A percentile compares a stretch with the other conserved stretches of the same genome.
Evolutionary conservation across 768 basidiomycete genomes (phyloP).

Genomic region (Amanita pallidorosea): DNA sequence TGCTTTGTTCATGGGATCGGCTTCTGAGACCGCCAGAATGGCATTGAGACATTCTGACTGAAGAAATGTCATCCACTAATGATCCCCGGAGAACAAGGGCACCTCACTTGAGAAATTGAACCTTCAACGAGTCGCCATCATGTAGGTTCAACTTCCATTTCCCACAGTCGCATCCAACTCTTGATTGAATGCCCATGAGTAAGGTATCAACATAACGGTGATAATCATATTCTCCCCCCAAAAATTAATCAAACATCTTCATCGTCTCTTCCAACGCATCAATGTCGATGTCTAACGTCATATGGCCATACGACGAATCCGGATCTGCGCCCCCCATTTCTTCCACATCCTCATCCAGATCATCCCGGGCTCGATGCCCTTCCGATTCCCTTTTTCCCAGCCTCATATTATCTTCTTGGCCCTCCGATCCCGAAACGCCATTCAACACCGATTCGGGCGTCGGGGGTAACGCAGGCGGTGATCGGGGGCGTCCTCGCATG

Average conservation of each 20-base stretch:
- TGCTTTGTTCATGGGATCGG: too few relatives aligned
- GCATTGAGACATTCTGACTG: too few relatives aligned
- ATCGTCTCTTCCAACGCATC: conserved; percentile 18
- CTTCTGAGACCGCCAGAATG: too few relatives aligned
- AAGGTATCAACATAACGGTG: too few relatives aligned
- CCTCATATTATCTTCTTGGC: not conserved
- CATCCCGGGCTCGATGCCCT: not conserved
- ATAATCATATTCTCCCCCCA: not conserved
- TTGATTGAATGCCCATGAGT: too few relatives aligned
- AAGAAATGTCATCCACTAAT: too few relatives aligned
- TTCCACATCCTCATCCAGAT: not conserved
- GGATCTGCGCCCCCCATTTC: conserved; percentile 7
- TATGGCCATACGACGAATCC: conserved; percentile 17
- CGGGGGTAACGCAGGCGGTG: not conserved
- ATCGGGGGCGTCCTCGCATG: not conserved
- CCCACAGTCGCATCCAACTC: too few relatives aligned
- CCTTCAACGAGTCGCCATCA: too few relatives aligned
- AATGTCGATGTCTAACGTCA: conserved; percentile 14
- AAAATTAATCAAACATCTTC: conserved; percentile 15
- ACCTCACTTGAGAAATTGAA: too few relatives aligned
- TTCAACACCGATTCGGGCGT: conserved; percentile 5
- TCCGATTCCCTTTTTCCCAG: not conserved
- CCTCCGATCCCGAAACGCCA: not conserved
- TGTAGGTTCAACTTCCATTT: too few relatives aligned
- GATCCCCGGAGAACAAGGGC: too few relatives aligned